phyloP scores from a whole-genome alignment of 108 stramenopile genomes.

The Parmales sp. region DNA sequence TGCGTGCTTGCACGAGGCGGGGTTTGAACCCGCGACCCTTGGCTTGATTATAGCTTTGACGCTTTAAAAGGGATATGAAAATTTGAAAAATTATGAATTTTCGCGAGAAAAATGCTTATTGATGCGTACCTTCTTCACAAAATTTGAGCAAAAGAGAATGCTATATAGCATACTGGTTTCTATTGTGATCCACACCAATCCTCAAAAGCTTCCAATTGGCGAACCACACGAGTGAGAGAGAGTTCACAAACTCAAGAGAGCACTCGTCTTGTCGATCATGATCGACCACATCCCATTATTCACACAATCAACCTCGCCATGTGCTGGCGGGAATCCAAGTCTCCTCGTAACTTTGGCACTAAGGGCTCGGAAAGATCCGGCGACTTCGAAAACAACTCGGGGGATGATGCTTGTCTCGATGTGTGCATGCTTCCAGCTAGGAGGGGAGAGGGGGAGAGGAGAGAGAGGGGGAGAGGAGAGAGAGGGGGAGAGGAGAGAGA shows the following conservation, averaged over 20 bases:
- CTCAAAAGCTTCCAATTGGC: too few species aligned
- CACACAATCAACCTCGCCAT: neutral
- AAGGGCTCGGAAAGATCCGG: neutral
- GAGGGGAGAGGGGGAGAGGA: neutral
- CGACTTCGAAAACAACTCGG: neutral
- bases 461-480: neutral
- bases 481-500: neutral
- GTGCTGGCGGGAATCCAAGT: neutral
- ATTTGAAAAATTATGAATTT: neutral
- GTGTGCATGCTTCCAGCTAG: neutral
- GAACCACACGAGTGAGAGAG: too few species aligned
- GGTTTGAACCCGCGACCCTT: neutral
- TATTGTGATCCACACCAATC: neutral
- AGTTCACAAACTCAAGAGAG: too few species aligned
- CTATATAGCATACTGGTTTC: neutral
- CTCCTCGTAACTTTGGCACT: neutral
- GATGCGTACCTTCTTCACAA: neutral
- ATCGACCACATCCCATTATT: neutral
- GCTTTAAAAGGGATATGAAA: neutral
- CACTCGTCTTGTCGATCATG: too few species aligned
- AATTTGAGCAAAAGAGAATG: neutral
- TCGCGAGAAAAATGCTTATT: neutral
- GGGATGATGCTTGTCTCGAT: neutral
- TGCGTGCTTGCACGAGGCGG: neutral
- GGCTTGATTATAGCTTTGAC: neutral